Conservation (phyloP, 108 stramenopile genomes). For the Seminavis robusta region DNA sequence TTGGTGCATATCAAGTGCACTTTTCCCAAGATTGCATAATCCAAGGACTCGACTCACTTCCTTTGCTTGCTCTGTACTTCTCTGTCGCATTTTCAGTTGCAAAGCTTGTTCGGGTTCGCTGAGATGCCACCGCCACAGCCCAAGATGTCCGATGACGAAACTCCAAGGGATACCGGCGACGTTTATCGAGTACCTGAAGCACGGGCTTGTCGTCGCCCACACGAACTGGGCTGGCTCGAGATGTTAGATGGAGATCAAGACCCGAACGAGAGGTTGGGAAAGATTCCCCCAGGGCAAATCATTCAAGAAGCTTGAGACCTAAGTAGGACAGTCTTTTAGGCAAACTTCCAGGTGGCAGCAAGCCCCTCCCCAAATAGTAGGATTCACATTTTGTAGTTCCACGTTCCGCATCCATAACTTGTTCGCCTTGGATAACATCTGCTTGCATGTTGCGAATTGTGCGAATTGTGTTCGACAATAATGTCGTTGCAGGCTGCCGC, state of each 20-base stretch:
- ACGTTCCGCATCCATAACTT: too few relatives aligned
- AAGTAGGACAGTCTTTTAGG: not conserved
- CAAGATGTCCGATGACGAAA: not conserved
- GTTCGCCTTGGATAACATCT: too few relatives aligned
- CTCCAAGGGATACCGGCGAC: constrained; percentile 3
- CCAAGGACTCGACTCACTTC: too few relatives aligned
- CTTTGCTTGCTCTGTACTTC: too few relatives aligned
- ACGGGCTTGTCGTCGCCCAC: constrained; percentile 68
- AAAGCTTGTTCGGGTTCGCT: constrained; percentile 6
- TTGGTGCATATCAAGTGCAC: not conserved
- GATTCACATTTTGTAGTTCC: too few relatives aligned
- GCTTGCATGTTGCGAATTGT: too few relatives aligned
- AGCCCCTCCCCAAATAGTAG: too few relatives aligned
- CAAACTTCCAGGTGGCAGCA: not conserved
- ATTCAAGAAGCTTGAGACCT: constrained; percentile 32
- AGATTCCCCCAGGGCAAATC: constrained; percentile 40
- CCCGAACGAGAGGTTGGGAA: constrained; percentile 14
- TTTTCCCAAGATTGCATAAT: not conserved
- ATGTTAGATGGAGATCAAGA: constrained; percentile 47
- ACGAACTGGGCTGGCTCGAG: constrained; percentile 79
- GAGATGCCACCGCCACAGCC: not conserved
- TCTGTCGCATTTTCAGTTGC: constrained; percentile 24
- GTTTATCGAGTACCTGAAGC: constrained; percentile 62
- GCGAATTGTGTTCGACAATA: too few relatives aligned
- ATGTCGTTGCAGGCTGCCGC: too few relatives aligned